Percentiles rank a stretch among this genome's conserved stretches.
Evolutionary conservation across 2,329 filamentous ascomycete species (phyloP).

Genomic region (Clonostachys chloroleuca): DNA sequence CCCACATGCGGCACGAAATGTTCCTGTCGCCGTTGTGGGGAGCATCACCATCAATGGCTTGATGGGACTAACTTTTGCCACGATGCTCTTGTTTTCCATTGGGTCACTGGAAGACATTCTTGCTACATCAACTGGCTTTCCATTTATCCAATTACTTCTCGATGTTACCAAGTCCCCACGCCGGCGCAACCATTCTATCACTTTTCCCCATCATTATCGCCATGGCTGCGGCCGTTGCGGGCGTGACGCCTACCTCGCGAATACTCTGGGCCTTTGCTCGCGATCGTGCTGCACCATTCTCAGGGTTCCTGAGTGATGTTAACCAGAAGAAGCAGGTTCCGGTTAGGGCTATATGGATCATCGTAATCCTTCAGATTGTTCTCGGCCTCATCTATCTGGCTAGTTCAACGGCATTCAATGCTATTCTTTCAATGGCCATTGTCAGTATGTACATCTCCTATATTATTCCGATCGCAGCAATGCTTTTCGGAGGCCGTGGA

Average conservation of each 20-base stretch:
- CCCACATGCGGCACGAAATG: constrained; percentile 21
- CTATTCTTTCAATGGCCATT: constrained; percentile 33
- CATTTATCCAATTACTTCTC: constrained; percentile 36
- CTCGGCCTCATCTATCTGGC: constrained; percentile 33
- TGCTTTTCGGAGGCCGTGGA: too few relatives aligned
- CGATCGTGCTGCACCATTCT: constrained; percentile 27
- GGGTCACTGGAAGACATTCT: constrained; percentile 28
- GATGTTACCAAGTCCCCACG: constrained; percentile 14
- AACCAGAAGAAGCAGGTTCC: constrained; percentile 22
- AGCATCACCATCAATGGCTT: constrained; percentile 34
- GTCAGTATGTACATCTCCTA: constrained; percentile 37
- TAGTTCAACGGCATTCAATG: constrained; percentile 32
- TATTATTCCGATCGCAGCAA: constrained; percentile 14
- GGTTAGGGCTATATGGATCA: constrained; percentile 14
- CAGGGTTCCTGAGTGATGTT: constrained; percentile 27
- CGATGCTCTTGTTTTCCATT: constrained; percentile 36
- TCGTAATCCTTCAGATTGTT: constrained; percentile 16
- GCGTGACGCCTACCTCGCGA: constrained; percentile 25
- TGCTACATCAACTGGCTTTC: constrained; percentile 31
- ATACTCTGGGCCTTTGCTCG: constrained; percentile 32
- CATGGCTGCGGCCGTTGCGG: constrained; percentile 19
- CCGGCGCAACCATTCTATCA: constrained; percentile 18
- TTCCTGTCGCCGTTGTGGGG: constrained; percentile 30
- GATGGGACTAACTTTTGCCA: constrained; percentile 18
- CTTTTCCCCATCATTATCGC: constrained; percentile 17